Base-by-base conservation (phyloP, 768 basidiomycete species). In the Xerocomellus dryophilus region DNA sequence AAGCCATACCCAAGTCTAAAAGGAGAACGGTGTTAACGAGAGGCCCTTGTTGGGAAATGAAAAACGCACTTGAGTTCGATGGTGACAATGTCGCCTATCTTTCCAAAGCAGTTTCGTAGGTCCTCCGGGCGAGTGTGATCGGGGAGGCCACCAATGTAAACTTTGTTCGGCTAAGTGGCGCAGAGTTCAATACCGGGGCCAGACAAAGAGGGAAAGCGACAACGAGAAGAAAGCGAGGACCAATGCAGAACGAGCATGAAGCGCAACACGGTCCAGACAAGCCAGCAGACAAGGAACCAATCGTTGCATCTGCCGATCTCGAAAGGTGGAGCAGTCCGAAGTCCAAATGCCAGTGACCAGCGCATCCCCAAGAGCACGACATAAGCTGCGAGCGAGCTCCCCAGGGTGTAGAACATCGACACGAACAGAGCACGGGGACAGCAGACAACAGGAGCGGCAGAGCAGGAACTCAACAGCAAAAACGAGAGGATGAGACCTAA, bases 141-240 rank as follows among this genome's bases (percentile, higher is more conserved):
- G 59, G 91, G 92, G 56, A 93, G 81, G 60, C 90, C 90, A 68
- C 91, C 91, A 67, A 94, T 84, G 71, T 94, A 94, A 71, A 94
- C 86, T 76, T 94, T 94, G 76, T 91, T 92, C 76, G 90, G 86
- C 90, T 93, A 81, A 76, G 78, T 76, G 77, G 80, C 78, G 81
- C 75, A 83, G 78, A 71, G 80, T 67, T 85, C 76, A 85, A 83
- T 83, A 83, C 81, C 75, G 65, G 46, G 79, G 69, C 69, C 71
- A 75, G 74, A 80, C 75, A 78, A 70, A 74, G 70, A 71, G 70
- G 69, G 67, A 77, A 76, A 74, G 57, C 63, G 62, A 79, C 66
- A 71, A 75, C 69, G 76, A 78, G 71, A 76, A 76, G 71, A 71
- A 67, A 67, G 66, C 67, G 62, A 71, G 72, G 59, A 61, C 62